Evolutionary conservation across 75 land plant genomes (phyloP).

Genomic region (Selaginella tamariscina): DNA sequence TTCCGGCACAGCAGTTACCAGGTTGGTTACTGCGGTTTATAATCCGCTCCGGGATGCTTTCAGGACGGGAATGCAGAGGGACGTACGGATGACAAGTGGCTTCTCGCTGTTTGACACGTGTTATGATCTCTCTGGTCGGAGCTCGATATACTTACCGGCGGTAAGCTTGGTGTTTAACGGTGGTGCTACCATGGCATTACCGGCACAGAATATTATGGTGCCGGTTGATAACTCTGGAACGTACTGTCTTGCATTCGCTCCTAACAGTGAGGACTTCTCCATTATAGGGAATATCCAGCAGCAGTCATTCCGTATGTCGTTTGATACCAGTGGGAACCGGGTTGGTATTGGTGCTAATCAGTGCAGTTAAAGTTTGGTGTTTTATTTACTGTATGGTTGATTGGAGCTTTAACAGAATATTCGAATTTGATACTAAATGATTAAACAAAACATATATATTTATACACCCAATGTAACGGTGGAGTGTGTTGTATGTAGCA

Average conservation of each 20-base stretch:
- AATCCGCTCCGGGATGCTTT: constrained; percentile 46
- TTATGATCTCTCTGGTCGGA: constrained; percentile 36
- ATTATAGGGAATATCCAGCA: constrained; percentile 8
- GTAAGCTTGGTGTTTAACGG: constrained; percentile 47
- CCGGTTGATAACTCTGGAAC: constrained; percentile 36
- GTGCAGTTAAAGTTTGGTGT: constrained; percentile 3
- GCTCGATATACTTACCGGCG: constrained; percentile 46
- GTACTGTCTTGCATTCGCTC: constrained; percentile 8
- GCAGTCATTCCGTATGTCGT: constrained; percentile 4
- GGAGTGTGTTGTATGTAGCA: too few species aligned
- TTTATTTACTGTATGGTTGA: too few species aligned
- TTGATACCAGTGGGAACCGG: constrained; percentile 20
- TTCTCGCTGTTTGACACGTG: constrained; percentile 63
- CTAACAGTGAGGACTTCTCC: constrained; percentile 10
- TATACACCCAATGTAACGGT: too few species aligned
- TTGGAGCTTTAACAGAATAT: too few species aligned
- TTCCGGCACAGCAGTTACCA: constrained; percentile 71
- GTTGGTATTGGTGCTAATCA: constrained; percentile 42
- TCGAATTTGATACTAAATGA: too few species aligned
- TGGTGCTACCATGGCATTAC: constrained; percentile 44
- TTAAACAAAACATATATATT: too few species aligned
- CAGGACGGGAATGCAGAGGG: constrained; percentile 20
- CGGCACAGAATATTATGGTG: constrained; percentile 47
- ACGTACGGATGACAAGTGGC: constrained; percentile 28
- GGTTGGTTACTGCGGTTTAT: constrained; percentile 40